Conservation (phyloP, 2,329 filamentous ascomycete species). For the Fusarium sp. region DNA sequence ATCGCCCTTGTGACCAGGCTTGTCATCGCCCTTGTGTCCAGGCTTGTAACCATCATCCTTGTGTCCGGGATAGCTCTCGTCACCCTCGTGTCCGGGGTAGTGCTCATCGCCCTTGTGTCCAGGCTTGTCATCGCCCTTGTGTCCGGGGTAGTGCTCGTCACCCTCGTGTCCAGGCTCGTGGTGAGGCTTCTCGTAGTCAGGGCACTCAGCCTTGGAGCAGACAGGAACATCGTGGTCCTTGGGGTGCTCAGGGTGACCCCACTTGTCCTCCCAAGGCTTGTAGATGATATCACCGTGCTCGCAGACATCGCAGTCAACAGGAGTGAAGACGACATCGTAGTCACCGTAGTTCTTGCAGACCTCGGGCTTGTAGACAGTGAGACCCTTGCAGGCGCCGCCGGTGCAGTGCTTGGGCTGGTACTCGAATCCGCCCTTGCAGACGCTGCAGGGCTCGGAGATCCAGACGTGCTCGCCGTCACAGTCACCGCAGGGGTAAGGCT, state of each 20-base stretch:
- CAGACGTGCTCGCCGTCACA: slow-evolving; percentile 36
- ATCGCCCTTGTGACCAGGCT: no score
- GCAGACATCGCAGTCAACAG: slow-evolving; percentile 25
- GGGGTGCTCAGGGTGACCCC: slow-evolving; percentile 18
- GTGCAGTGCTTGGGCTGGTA: slow-evolving; percentile 37
- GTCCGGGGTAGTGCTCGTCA: neutral
- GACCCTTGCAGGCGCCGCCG: slow-evolving; percentile 27
- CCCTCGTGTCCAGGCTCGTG: neutral
- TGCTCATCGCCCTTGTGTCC: neutral
- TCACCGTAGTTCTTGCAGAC: slow-evolving; percentile 23
- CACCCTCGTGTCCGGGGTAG: neutral
- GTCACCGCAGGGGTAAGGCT: slow-evolving; percentile 27
- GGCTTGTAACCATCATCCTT: no score
- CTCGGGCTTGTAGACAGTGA: slow-evolving; percentile 40
- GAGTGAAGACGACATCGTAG: slow-evolving; percentile 27
- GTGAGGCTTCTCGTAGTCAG: neutral
- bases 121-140: neutral
- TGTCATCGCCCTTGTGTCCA: no score
- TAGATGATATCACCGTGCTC: slow-evolving; percentile 32
- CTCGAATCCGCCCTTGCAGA: slow-evolving; percentile 32
- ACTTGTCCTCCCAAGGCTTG: slow-evolving; percentile 38
- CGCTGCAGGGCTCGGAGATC: slow-evolving; percentile 25
- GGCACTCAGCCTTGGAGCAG: slow-evolving; percentile 15
- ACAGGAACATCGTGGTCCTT: slow-evolving; percentile 6
- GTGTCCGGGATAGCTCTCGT: no score